Percentiles rank a stretch among this genome's conserved stretches.
phyloP scores from a whole-genome alignment of 352 stramenopile species.

The Phytophthora fragariae region DNA sequence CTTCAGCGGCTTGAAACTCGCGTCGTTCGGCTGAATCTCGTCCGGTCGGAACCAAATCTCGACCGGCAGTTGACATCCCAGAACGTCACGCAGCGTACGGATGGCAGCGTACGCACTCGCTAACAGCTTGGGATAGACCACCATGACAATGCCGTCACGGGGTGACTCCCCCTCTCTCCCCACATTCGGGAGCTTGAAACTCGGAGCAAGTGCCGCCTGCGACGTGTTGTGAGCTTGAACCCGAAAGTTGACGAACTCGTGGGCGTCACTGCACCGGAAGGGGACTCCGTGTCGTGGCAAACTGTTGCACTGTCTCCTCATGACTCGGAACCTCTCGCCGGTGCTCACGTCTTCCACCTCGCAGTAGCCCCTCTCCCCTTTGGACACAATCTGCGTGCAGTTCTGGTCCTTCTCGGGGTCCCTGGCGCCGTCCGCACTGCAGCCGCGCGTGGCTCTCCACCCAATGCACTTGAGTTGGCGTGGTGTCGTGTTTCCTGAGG shows the following conservation, averaged over 20 bases:
- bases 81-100: constrained; percentile 37
- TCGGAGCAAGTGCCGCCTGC: constrained; percentile 7
- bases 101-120: constrained; percentile 51
- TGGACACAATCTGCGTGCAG: constrained; percentile 21
- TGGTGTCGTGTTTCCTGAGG: not conserved
- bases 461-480: constrained; percentile 25
- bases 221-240: not conserved
- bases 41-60: constrained; percentile 58
- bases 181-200: constrained; percentile 26
- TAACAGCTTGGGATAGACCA: constrained; percentile 59
- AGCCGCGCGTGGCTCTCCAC: constrained; percentile 25
- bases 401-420: constrained; percentile 17
- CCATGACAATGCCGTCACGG: constrained; percentile 51
- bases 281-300: constrained; percentile 19
- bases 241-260: constrained; percentile 46
- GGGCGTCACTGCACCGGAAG: constrained; percentile 47
- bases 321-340: constrained; percentile 35
- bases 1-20: constrained; percentile 30
- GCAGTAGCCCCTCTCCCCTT: constrained; percentile 51
- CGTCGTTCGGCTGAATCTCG: constrained; percentile 37
- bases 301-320: constrained; percentile 41
- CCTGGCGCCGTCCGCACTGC: constrained; percentile 18
- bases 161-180: not conserved
- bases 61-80: constrained; percentile 50
- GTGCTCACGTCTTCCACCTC: constrained; percentile 29